These are phyloP conservation scores for Capsicum rhomboideum DNA, from an alignment of 257 asterid genomes.

Conservation along the genomic window DNA sequence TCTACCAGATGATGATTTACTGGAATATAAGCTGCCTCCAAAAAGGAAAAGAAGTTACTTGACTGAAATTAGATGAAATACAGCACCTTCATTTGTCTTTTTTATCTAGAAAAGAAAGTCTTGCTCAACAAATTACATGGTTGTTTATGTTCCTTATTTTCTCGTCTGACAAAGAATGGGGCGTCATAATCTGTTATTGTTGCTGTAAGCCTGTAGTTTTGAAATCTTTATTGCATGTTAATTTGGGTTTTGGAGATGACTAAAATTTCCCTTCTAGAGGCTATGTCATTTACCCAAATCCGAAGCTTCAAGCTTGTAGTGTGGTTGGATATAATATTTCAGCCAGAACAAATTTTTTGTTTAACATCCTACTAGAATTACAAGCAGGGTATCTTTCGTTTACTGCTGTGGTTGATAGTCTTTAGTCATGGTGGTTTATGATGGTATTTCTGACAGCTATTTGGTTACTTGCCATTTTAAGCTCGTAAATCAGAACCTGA, in stretches of 20 bases:
- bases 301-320: not conserved
- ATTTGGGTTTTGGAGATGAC: not conserved
- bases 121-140: not conserved
- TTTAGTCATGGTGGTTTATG: not conserved
- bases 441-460: not conserved
- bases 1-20: not conserved
- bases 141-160: not conserved
- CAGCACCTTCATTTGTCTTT: not conserved
- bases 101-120: not conserved
- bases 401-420: not conserved
- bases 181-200: not conserved
- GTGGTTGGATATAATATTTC: not conserved
- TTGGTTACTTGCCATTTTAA: not conserved
- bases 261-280: not conserved
- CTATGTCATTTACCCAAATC: not conserved
- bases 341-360: not conserved
- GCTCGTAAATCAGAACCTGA: not conserved
- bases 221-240: not conserved
- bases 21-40: not conserved
- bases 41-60: not conserved
- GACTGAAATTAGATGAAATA: not conserved
- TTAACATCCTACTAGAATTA: not conserved
- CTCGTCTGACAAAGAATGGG: not conserved
- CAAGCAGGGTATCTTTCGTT: not conserved
- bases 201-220: not conserved